Evolutionary conservation across 805 yeast species (phyloP), one percentile per base, ranked within the genome.

Genomic region (Lipomyces mesembrius): DNA sequence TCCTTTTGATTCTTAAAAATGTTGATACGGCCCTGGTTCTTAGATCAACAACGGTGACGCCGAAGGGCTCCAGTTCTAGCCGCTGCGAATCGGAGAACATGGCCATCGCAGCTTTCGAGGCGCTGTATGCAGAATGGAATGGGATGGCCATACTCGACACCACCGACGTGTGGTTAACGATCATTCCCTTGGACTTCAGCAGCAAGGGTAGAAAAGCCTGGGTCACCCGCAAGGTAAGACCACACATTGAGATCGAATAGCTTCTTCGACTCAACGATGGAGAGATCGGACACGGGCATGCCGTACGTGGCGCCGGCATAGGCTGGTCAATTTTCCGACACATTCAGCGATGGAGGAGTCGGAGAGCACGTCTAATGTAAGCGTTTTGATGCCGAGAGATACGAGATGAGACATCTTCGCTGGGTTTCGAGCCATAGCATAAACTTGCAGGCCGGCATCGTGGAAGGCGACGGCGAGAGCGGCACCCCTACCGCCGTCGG

Each of bases 31-130:
- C 61, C 2, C 64, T 60, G 22, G 64, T 55, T 34, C 32, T 55
- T 2, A 56, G 32, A 9, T 46, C 57, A 17, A 37, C 43, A 27
- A 61, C 64, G 6, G 27, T 59, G 8, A 61, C 53, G 35, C 61
- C 60, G 22, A 61, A 61, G 2, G 64, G 64, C 17, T 58, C 53
- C 22, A 61, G 51, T 37, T 61, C 64, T 5, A 61, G 2, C 17
- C 64, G 61, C 7, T 34, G 60, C 14, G 60, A 22, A 37, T 61
- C 59, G 22, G 61, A n/a, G 35, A 54, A 61, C 14, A 59, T 20
- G n/a, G 57, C 34, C 55, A 61, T 35, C 20, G 64, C 64, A 14
- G 64, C 64, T 37, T 61, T 61, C 9, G 64, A 57, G 20, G 64
- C 60, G 25, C 14, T 56, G 60, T 61, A 61, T 11, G 61, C 55